Base-by-base conservation (phyloP, 2,329 filamentous ascomycete species). In the Neofusicoccum kwambonambiense region DNA sequence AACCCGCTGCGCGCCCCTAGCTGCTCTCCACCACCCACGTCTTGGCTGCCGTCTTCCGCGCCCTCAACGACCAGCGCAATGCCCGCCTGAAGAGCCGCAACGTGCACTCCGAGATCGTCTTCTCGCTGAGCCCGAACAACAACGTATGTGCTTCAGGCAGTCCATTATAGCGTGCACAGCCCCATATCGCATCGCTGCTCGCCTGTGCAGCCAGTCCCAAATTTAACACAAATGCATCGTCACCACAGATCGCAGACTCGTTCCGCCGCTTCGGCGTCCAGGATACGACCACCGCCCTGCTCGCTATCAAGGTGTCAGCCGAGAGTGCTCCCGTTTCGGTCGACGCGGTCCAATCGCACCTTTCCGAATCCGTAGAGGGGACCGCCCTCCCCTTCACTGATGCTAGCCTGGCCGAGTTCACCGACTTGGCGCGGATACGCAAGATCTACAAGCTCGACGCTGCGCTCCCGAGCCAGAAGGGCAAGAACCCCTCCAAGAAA, bases 201-300 rank as follows among this genome's bases (percentile, higher is more conserved):
- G n/a, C 41, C 34, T 31, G 44, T 49, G 57, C 42, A 62, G 19
- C 57, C 44, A 31, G 17, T 56, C 52, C 52, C 52, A n/a, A 56
- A 58, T 58, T 44, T 34, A 58, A 42, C 15, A 34, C 22, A 35
- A 5, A 41, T 17, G 27, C 17, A 17, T 35, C 22, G 22, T 60
- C 37, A 44, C 7, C 39, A 17, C 70, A 96, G 92, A 98, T 99
- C 73, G 87, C 92, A 60, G 93, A 97, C 70, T 89, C 93, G 0
- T 98, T 98, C 78, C 89, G 92, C 37, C 89, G 90, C 62, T 97
- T 95, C 73, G 95, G 95, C 54, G 88, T 98, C 65, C 82, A 86
- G 0, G 86, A 91, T 12, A 80, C 82, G 11, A 95, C 90, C 2
- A 88, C 84, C 50, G 78, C 89, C 69, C 78, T 99, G n/a, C 80